Evolutionary conservation across 78 protist genomes (phyloP), one percentile per base, ranked within the genome.

Genomic region (Dictyostelium citrinum): DNA sequence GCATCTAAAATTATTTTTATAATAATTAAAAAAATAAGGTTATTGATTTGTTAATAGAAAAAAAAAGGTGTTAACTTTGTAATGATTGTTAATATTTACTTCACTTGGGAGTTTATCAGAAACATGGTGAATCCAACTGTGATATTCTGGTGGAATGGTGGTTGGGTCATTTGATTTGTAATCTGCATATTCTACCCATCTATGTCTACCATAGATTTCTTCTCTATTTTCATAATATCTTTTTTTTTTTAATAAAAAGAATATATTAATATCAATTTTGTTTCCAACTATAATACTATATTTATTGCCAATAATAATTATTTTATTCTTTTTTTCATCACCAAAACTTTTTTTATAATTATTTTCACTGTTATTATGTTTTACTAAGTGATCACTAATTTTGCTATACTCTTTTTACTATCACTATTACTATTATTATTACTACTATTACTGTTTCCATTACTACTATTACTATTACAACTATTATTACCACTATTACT

Each of bases 131-230:
- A 86, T 37, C 77, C 78, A 86, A 55, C 76, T 55, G 33, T 86
- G 92, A 83, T 75, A 76, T 77, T 86, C 92, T 17, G 92, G 83
- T 86, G 92, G 92, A 11, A 86, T 67, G 6, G 61, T 58, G 12
- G 92, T 76, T 39, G 92, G 76, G 3, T 86, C 92, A 17, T 67
- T 68, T 12, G 68, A 31, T 27, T n/a, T 29, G 35, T 27, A n/a
- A 60, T 86, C 45, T 16, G 51, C 76, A 77, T 77, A 86, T 77
- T 86, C 92, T 12, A 86, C 92, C 92, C 92, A 86, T 86, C 92
- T 86, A 82, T 86, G 92, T 86, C 92, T 86, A 64, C 92, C 92
- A 61, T 64, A 51, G 24, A 80, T 35, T 31, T 86, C 92, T 37
- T 39, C 16, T 64, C 29, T 20, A 77, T 86, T 86, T 64, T 86